Percentiles rank a stretch among this genome's conserved stretches.
These are phyloP conservation scores for Aspergillus sparsus DNA, from an alignment of 495 filamentous ascomycete genomes.

Conservation along the genomic window DNA sequence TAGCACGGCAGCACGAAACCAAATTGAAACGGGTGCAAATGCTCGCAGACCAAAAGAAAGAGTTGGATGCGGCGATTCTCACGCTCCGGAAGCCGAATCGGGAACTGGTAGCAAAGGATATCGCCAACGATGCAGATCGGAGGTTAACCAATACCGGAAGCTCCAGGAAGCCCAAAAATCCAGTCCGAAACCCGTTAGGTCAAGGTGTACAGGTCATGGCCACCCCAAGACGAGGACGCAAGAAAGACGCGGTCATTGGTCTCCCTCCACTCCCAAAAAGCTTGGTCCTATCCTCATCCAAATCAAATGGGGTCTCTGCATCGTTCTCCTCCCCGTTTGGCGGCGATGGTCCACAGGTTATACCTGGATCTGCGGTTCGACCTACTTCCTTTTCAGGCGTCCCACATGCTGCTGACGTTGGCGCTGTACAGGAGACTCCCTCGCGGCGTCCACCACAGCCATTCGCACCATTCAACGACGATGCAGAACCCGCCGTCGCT, in stretches of 20 bases:
- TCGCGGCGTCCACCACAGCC: constrained; percentile 48
- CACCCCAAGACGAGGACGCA: constrained; percentile 62
- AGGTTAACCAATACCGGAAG: constrained; percentile 43
- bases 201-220: constrained; percentile 72
- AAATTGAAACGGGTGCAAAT: constrained; percentile 74
- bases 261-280: constrained; percentile 37
- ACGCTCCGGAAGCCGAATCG: constrained; percentile 86
- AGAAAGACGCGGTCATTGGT: constrained; percentile 37
- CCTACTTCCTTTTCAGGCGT: constrained; percentile 21
- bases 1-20: constrained; percentile 57
- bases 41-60: constrained; percentile 65
- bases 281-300: constrained; percentile 25
- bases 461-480: constrained; percentile 25
- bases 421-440: constrained; percentile 54
- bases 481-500: constrained; percentile 7
- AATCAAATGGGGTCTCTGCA: constrained; percentile 2
- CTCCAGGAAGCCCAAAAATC: constrained; percentile 62
- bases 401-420: constrained; percentile 23
- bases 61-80: constrained; percentile 80
- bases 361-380: constrained; percentile 27
- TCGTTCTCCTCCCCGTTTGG: constrained; percentile 21
- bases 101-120: constrained; percentile 68
- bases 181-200: constrained; percentile 58
- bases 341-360: constrained; percentile 23
- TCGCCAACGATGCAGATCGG: constrained; percentile 69